Base-by-base conservation (phyloP, 148 eudicot genomes). In the Drosera capensis region DNA sequence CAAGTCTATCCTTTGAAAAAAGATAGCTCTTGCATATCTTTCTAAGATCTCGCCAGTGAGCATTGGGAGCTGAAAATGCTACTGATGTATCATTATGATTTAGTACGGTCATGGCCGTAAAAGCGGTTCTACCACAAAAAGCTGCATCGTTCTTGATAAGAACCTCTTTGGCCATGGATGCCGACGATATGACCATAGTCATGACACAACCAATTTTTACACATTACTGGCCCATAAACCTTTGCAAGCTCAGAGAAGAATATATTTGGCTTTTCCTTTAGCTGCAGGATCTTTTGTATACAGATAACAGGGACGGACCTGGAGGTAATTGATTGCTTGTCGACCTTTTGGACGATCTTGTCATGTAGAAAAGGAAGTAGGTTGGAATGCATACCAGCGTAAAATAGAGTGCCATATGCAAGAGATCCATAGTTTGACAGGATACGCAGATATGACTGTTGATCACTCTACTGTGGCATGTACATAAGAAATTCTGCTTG, bases 131-230 rank as follows among this genome's bases (percentile, higher is more conserved):
- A 20, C 34, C 41, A 19, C 54, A 41, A 38, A 62, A 62, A 2
- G 44, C 44, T 2, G 17, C 19, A 18, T 60, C 65, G 46, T 38
- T 52, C 46, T 16, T 46, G 26, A 5, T 5, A 22, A 60, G 52
- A 23, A 60, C 49, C 46, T 60, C 40, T 60, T 46, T 45, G 12
- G 48, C 40, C 46, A 43, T 43, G 46, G 46, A 3, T 5, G 24
- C 46, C 8, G 46, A 43, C 3, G 46, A 43, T 6, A 43, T 14
- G 14, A 43, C 20, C 23, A 43, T 23, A 2, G 46, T 43, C 21
- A 23, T 43, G 2, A 17, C 21, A 3, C 14, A n/a, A 16, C 46
- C 46, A 5, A 43, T 20, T 21, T 43, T 20, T 9, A 43, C 21
- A 3, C 31, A 28, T 28, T 28, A 28, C 6, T 3, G 31, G 31